Evolutionary conservation across 352 stramenopile genomes (phyloP), one percentile per base, ranked within the genome.

Genomic region (Pythium insidiosum): DNA sequence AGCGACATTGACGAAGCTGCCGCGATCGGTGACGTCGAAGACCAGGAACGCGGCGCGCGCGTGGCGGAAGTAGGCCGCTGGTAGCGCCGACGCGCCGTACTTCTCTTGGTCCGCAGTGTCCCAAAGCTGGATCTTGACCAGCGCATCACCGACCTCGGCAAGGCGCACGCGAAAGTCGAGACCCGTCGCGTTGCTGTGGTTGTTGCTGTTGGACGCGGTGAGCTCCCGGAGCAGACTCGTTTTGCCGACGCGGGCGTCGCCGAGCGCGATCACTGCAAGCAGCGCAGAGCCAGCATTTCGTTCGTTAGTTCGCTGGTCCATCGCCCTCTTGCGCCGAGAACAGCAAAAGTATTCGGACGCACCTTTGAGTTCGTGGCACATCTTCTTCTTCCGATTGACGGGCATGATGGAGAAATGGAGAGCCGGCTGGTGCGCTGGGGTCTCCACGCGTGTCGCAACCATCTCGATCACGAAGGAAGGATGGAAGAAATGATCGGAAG

Each of bases 101-200:
- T 67, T 61, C 25, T 76, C 63, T 37, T 82, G 69, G 2, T 58
- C 55, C 6, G 69, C 69, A 4, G 66, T 76, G 45, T 82, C 57
- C 69, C 69, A 82, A 2, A 82, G 47, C 30, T 78, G 66, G 18
- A 82, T 38, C 48, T 82, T 75, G 23, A 75, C 29, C 5, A 68
- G 61, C 21, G 56, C 54, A 20, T 50, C 37, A 19, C 53, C 45
- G 18, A 73, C 21, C 9, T 48, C 41, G 4, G 66, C 52, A 43
- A 76, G 62, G 24, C 50, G 58, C 6, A 66, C 57, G 15, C 67
- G 34, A 26, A 68, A 78, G 33, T 76, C 67, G 9, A 38, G n/a
- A 25, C 23, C 36, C 18, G 5, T 34, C 13, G 45, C 4, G 6
- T 34, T n/a, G 25, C 19, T 9, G 22, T 3, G n/a, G n/a, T 9